A percentile compares a stretch with the other conserved stretches of the same genome.
These are phyloP conservation scores for Rhynchospora pubera DNA, from an alignment of 176 grass and related monocot genomes.

Conservation along the genomic window DNA sequence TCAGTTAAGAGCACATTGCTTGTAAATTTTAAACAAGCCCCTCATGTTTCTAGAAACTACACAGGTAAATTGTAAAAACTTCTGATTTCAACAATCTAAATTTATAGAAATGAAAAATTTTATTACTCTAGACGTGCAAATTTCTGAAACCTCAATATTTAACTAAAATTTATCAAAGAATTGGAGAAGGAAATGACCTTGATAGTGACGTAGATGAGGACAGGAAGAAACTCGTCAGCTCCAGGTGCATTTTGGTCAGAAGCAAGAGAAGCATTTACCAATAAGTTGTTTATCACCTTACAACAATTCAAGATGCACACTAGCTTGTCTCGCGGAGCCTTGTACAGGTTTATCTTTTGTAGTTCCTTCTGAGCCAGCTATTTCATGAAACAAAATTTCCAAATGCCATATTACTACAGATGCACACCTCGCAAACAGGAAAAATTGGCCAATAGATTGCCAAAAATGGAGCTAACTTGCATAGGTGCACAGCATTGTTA, in stretches of 20 bases:
- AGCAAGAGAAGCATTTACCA: constrained; percentile 72
- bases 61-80: background rate
- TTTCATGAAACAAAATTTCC: constrained; percentile 17
- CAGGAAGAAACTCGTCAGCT: constrained; percentile 95
- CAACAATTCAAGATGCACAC: constrained; percentile 92
- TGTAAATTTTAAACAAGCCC: background rate
- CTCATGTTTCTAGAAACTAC: background rate
- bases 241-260: constrained; percentile 65
- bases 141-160: background rate
- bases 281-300: constrained; percentile 92
- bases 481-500: background rate
- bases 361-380: constrained; percentile 96
- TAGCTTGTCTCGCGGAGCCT: constrained; percentile 95
- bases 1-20: background rate
- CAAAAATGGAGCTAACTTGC: background rate
- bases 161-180: background rate
- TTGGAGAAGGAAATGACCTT: constrained; percentile 50
- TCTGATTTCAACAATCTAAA: background rate
- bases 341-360: constrained; percentile 97
- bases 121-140: background rate
- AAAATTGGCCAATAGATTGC: background rate
- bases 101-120: background rate
- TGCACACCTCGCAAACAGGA: background rate
- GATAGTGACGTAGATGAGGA: constrained; percentile 92
- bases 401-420: background rate